Base-by-base conservation (phyloP, 495 filamentous ascomycete genomes). In the Lichina pygmaea region DNA sequence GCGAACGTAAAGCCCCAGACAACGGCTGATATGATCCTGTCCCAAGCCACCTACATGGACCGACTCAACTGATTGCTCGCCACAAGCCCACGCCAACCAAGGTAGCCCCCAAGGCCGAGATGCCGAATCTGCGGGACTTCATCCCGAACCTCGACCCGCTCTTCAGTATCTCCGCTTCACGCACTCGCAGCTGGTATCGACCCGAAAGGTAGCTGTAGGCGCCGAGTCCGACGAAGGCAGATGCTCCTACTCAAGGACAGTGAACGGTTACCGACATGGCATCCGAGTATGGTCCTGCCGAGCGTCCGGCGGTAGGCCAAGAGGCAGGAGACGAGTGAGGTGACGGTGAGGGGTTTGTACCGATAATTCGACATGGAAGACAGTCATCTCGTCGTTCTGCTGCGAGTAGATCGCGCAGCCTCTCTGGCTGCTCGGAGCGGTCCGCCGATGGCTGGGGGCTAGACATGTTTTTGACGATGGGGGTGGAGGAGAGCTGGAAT, bases 161-260 rank as follows among this genome's bases (percentile, higher is more conserved):
- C 50, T 70, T 64, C 48, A 78, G 58, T 47, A 93, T 91, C 34
- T 65, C 63, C 33, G 70, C 66, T 54, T 75, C 65, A 54, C 82
- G 78, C 51, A 71, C 63, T 42, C 69, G 67, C 15, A 95, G 71
- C 55, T 91, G 81, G 37, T 60, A 58, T 52, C 76, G 78, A 34
- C 86, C 86, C 8, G 79, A 83, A 47, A 73, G 64, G 60, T 86
- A 92, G 55, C 73, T 85, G 64, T 92, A 95, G 6, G 70, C 72
- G 11, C 81, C 86, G 42, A 94, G 74, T n/a, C 85, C 86, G 41
- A 89, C 64, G 51, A 94, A 93, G 12, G 80, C 85, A 33, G 75
- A 70, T 45, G 76, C 74, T 15, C 86, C 86, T 91, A 49, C 54
- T 24, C 24, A 24, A 24, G 2, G 24, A 24, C 4, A 24, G 4